Evolutionary conservation across 2,329 filamentous ascomycete genomes (phyloP).

Genomic region (Penicillium sp.): DNA sequence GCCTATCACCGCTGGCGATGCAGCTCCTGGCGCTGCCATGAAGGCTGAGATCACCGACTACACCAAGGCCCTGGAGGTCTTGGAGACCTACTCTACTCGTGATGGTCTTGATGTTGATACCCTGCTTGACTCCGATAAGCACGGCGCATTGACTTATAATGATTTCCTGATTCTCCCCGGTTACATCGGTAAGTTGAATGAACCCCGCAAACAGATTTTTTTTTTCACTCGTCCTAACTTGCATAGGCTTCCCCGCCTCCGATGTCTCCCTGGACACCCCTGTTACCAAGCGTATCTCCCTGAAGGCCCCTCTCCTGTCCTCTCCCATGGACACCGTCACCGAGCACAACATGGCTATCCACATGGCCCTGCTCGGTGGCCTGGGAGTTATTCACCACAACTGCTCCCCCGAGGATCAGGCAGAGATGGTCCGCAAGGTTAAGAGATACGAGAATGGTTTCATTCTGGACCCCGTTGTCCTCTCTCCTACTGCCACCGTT

Average conservation of each 20-base stretch:
- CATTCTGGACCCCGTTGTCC: constrained; percentile 91
- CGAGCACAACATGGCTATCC: constrained; percentile 98
- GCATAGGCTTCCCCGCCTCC: constrained; percentile 76
- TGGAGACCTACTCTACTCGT: constrained; percentile 71
- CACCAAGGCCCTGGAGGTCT: constrained; percentile 70
- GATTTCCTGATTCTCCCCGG: constrained; percentile 96
- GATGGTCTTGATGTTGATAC: constrained; percentile 87
- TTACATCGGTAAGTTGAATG: constrained; percentile 68
- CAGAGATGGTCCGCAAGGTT: constrained; percentile 98
- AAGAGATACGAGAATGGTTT: constrained; percentile 99
- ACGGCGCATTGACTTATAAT: constrained; percentile 96
- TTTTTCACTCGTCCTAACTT: neutral
- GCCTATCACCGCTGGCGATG: constrained; percentile 67
- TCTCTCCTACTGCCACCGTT: constrained; percentile 81
- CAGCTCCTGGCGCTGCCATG: constrained; percentile 46
- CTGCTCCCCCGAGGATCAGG: constrained; percentile 94
- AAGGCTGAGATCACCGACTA: constrained; percentile 64
- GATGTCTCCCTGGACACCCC: constrained; percentile 84
- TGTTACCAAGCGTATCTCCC: constrained; percentile 87
- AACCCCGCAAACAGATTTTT: neutral
- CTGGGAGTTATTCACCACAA: constrained; percentile 95
- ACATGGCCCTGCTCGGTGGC: constrained; percentile 61
- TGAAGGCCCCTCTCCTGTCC: constrained; percentile 95
- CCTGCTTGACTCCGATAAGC: constrained; percentile 84
- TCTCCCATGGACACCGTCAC: constrained; percentile 99